A percentile compares a stretch with the other conserved stretches of the same genome.
phyloP scores from a whole-genome alignment of 78 protist species.

The Protostelium mycophagum region DNA sequence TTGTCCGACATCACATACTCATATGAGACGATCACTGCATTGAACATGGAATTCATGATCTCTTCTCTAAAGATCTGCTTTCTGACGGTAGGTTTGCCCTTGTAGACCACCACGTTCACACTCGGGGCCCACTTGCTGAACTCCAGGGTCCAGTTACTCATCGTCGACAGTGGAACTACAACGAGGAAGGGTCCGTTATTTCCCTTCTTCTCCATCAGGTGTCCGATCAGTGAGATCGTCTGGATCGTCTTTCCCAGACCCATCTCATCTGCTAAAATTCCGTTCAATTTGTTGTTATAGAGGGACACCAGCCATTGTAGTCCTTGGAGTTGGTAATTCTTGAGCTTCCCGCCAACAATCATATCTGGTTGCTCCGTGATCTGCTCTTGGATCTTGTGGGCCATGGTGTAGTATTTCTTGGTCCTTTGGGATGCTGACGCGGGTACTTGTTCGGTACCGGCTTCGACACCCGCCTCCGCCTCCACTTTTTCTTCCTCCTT shows the following conservation, averaged over 20 bases:
- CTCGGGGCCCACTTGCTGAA: conserved; percentile 54
- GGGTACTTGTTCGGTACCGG: background rate
- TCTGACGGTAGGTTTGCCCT: conserved; percentile 56
- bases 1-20: conserved; percentile 55
- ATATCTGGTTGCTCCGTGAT: conserved; percentile 42
- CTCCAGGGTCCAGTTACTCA: conserved; percentile 94
- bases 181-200: conserved; percentile 88
- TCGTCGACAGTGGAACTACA: conserved; percentile 95
- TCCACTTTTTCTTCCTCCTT: conserved; percentile 28
- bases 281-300: conserved; percentile 85
- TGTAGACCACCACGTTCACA: conserved; percentile 27
- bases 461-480: background rate
- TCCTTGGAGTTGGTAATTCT: conserved; percentile 80
- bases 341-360: conserved; percentile 59
- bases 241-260: conserved; percentile 99
- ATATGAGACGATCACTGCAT: conserved; percentile 71
- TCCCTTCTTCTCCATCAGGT: conserved; percentile 56
- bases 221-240: conserved; percentile 67
- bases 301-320: conserved; percentile 91
- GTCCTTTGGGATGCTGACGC: background rate
- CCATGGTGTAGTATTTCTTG: conserved; percentile 37
- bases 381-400: conserved; percentile 54
- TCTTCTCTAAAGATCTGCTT: conserved; percentile 11
- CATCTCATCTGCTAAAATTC: conserved; percentile 99
- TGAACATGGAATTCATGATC: conserved; percentile 35